Conservation (phyloP, 2,329 filamentous ascomycete species). For the Alternaria arbusti region DNA sequence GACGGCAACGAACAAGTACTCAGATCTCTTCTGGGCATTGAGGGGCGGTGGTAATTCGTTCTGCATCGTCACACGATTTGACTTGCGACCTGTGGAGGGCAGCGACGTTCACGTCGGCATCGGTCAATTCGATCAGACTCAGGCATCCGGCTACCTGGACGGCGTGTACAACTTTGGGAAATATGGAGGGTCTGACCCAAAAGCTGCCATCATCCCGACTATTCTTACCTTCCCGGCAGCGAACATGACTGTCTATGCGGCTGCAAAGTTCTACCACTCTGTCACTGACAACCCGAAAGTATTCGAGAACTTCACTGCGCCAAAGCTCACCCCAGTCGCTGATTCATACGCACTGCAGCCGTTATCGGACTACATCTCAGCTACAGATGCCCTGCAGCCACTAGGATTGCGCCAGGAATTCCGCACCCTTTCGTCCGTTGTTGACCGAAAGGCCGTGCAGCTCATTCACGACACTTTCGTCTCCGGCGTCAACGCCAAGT, state of each 20-base stretch:
- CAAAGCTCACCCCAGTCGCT: conserved; percentile 17
- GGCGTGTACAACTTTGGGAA: conserved; percentile 27
- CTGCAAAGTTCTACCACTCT: conserved; percentile 30
- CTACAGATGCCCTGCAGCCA: conserved; percentile 16
- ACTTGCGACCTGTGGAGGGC: conserved; percentile 14
- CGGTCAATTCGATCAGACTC: conserved; percentile 19
- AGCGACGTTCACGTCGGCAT: conserved; percentile 19
- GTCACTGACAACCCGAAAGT: conserved; percentile 10
- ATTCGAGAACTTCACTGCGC: conserved; percentile 32
- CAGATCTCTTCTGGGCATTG: conserved; percentile 44
- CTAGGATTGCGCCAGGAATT: conserved; percentile 24
- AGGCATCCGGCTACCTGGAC: conserved; percentile 23
- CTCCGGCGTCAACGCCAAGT: conserved; percentile 6
- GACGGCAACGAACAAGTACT: conserved; percentile 27
- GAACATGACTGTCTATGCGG: conserved; percentile 22
- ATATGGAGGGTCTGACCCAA: conserved; percentile 24
- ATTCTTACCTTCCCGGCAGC: conserved; percentile 19
- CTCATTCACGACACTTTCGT: conserved; percentile 23
- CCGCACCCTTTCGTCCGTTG: conserved; percentile 18
- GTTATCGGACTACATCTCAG: conserved; percentile 16
- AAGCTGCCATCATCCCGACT: conserved; percentile 28
- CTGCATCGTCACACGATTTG: conserved; percentile 26
- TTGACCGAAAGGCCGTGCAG: conserved; percentile 20
- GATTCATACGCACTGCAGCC: conserved; percentile 21
- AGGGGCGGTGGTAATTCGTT: conserved; percentile 37